Evolutionary conservation across 148 eudicot genomes (phyloP), one percentile per base, ranked within the genome.

Genomic region (Chenopodium suecicum): DNA sequence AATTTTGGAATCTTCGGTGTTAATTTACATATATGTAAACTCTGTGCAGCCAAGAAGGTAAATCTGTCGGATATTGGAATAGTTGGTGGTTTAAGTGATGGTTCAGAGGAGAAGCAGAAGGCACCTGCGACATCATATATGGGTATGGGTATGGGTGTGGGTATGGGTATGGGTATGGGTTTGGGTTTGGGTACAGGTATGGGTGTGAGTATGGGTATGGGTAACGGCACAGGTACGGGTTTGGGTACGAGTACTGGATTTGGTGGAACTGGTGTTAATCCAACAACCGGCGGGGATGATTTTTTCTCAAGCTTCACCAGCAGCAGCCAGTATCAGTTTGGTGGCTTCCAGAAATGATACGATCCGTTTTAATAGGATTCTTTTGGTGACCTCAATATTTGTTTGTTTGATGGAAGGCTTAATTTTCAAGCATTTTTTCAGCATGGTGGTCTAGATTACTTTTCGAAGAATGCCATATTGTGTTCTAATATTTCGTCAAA

Each of bases 1-100:
- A 62, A 62, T 23, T n/a, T 74, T 50, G 60, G 32, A 9, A 46
- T 1, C 37, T 19, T 29, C 16, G 50, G 20, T 70, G 32, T 68
- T 52, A 1, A 68, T 0, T 69, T 19, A 50, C 13, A 41, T 29
- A 0, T 64, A 12, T 7, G 19, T 78, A 63, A 74, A 79, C 56
- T 32, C 31, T 72, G 19, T 87, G 89, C 98, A 96, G 99, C 99
- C 70, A 91, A 91, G 88, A 96, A 96, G 93, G 95, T 89, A 41
- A 89, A 91, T 76, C 88, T 92, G 62, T 89, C 94, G 60, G 97
- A 90, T 82, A 87, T 96, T 23, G 97, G 98, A 47, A 86, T 94
- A 32, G 91, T 96, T 54, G 97, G 99, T 65, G 97, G 90, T 56
- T 70, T 94, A 71, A 88, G 85, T 25, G 97, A 88, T 77, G 91